Base-by-base conservation (phyloP, 2,329 filamentous ascomycete species). In the Neoarthrinium moseri region DNA sequence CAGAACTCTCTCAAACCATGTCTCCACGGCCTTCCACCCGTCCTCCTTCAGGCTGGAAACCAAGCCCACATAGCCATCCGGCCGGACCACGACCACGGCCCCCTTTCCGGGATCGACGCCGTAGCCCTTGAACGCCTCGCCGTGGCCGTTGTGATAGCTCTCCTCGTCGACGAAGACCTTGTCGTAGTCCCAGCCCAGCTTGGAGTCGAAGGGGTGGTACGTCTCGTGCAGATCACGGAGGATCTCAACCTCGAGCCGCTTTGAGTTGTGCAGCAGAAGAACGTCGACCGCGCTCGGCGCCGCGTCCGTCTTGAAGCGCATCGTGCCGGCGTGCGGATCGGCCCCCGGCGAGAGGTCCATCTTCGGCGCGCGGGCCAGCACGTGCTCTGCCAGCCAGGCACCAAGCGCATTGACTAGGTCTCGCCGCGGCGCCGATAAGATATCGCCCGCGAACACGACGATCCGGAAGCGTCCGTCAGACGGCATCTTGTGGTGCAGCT, bases 1-100 rank as follows among this genome's bases (percentile, higher is more conserved):
- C 33, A 53, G 39, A 20, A 52, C 43, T 8, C 48, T 55, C 17
- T 47, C 27, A 17, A 61, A 59, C 51, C 51, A 61, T 38, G 45
- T 55, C 36, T 37, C 51, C 13, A 57, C 49, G 37, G 54, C 53
- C 8, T 36, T 27, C 53, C 54, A 55, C 2, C 52, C 51, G 13
- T 50, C 45, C 23, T 61, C 60, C 5, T 68, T 68, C 17, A 77
- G 54, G 42, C 58, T 50, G 4, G 56, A 51, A 3, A 68, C 50
- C 33, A 62, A 67, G 1, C 67, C 74, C 24, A 88, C 76, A 62
- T 89, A 83, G 58, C 86, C 82, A 67, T 89, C 86, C 3, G 86
- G 86, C 39, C 86, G 64, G 2, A 83, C 67, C 2, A 84, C 66
- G 1, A 86, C 75, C 4, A 82, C 65, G 50, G 78, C 81, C 0